Evolutionary conservation across 148 eudicot species (phyloP), one percentile per base, ranked within the genome.

Genomic region (Agrostemma githago): DNA sequence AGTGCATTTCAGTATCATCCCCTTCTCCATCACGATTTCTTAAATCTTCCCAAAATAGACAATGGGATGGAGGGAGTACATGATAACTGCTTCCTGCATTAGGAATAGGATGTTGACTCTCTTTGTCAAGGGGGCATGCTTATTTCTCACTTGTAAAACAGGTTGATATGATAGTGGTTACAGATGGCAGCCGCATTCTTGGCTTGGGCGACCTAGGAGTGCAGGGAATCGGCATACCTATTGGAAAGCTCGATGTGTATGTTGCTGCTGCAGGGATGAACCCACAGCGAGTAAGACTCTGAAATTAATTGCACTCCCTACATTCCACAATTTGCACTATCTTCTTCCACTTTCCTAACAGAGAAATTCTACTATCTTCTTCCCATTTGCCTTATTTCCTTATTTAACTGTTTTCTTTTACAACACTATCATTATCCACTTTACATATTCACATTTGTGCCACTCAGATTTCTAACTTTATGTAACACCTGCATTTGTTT

Each of bases 261-360:
- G 99, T 95, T 78, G 99, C 99, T 78, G 99, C 99, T 68, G 99
- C 99, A 78, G 99, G 99, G 62, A 90, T 95, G 81, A 92, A 95
- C 83, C 99, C 99, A 41, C 92, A 85, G 72, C 77, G 88, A 70
- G 99, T 95, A 90, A 78, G 92, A 63, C 59, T 15, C 51, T 54
- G 54, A 67, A 57, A 67, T 21, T 59, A 5, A 62, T 72, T 57
- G 44, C 34, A 26, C 34, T 26, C 34, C 34, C 34, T 26, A 26
- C 34, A 26, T 26, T 26, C 34, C 34, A 26, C 1, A 26, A 26
- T 26, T 26, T 26, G 1, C 34, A 26, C 34, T 26, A 1, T 26
- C 34, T 26, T 26, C 34, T 26, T 26, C 34, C 34, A 26, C 34
- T 26, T 26, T 26, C 34, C 34, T 26, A 26, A 26, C 34, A 26